Percentiles rank a stretch among this genome's conserved stretches.
These are phyloP conservation scores for Leccinum disarticulatum DNA, from an alignment of 768 basidiomycete genomes.

Conservation along the genomic window DNA sequence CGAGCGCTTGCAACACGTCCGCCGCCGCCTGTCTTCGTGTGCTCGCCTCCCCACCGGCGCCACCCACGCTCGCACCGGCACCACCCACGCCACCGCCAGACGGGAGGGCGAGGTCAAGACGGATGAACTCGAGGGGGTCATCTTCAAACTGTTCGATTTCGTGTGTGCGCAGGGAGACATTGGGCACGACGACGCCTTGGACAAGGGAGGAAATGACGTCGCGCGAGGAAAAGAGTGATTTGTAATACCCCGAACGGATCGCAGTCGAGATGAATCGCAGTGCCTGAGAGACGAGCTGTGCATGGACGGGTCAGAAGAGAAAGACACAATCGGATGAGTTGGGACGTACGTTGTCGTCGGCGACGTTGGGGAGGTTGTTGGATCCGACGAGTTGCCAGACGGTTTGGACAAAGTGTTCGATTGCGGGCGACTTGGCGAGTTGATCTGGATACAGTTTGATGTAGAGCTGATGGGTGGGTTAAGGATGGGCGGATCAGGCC, in stretches of 20 bases:
- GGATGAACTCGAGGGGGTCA: conserved; percentile 93
- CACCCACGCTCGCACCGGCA: conserved; percentile 37
- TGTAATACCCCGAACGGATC: conserved; percentile 85
- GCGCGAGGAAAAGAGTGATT: conserved; percentile 73
- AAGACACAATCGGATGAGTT: neutral
- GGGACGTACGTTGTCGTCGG: conserved; percentile 69
- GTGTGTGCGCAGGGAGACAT: conserved; percentile 81
- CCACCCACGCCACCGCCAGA: conserved; percentile 42
- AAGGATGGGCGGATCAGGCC: neutral
- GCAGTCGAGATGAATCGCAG: conserved; percentile 90
- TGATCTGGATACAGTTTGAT: conserved; percentile 83
- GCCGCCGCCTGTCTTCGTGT: conserved; percentile 92
- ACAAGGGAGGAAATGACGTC: conserved; percentile 82
- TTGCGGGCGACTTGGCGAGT: conserved; percentile 58
- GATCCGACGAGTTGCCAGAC: conserved; percentile 85
- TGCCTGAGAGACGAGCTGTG: conserved; percentile 84
- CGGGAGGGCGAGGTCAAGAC: conserved; percentile 73
- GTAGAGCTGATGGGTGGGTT: conserved; percentile 52
- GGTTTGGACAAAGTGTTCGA: conserved; percentile 74
- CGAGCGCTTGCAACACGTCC: conserved; percentile 92
- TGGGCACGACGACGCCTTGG: conserved; percentile 92
- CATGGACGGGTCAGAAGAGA: neutral
- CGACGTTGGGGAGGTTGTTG: conserved; percentile 65
- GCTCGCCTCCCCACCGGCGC: conserved; percentile 60
- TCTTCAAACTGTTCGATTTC: conserved; percentile 97